These are phyloP conservation scores for Aureoboletus auriporus DNA, from an alignment of 768 basidiomycete species.

Conservation along the genomic window DNA sequence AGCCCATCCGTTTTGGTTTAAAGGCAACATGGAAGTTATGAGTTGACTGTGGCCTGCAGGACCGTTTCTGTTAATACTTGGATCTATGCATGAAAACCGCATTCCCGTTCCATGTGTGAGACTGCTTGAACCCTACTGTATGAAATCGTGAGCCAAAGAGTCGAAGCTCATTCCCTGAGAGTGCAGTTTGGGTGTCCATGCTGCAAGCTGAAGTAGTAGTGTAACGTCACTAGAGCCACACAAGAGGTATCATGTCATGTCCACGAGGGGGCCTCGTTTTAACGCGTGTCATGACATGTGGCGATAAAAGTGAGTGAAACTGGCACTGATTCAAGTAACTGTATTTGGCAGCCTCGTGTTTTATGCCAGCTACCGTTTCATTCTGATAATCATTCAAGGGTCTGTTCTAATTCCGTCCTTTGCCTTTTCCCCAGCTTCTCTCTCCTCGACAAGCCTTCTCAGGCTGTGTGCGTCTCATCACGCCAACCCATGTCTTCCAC, in stretches of 20 bases:
- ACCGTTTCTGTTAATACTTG: neutral
- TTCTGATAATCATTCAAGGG: conserved; percentile 33
- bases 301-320: neutral
- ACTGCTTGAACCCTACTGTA: too few species aligned
- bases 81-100: too few species aligned
- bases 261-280: conserved; percentile 31
- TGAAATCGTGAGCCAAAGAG: too few species aligned
- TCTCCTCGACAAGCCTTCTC: conserved; percentile 18
- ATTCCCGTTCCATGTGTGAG: too few species aligned
- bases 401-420: conserved; percentile 23
- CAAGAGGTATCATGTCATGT: neutral
- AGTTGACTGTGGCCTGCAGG: conserved; percentile 2
- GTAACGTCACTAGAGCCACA: too few species aligned
- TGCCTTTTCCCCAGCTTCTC: conserved; percentile 13
- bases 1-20: conserved; percentile 26
- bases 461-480: conserved; percentile 15
- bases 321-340: conserved; percentile 18
- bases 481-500: conserved; percentile 27
- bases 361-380: conserved; percentile 23
- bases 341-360: conserved; percentile 34
- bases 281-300: too few species aligned
- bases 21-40: conserved; percentile 25
- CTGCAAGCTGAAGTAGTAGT: too few species aligned
- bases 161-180: too few species aligned
- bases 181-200: too few species aligned